These are phyloP conservation scores for Aspergillus ibericus DNA, from an alignment of 2,329 filamentous ascomycete species.

Conservation along the genomic window DNA sequence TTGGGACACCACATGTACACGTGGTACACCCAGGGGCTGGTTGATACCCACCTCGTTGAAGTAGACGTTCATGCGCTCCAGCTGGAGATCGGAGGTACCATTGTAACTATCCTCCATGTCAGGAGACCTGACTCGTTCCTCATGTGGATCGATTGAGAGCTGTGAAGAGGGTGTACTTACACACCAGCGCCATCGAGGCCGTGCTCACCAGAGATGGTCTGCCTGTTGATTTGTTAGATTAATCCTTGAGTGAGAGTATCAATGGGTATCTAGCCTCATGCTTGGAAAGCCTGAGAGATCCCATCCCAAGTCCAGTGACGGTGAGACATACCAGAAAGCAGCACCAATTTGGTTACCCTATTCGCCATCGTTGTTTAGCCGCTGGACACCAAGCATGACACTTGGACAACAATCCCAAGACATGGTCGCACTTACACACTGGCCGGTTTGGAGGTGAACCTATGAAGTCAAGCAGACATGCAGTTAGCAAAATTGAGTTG, in stretches of 20 bases:
- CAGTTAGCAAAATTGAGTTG: constrained; percentile 26
- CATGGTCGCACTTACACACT: constrained; percentile 73
- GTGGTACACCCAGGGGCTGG: neutral
- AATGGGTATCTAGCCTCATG: neutral
- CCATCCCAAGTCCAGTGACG: neutral
- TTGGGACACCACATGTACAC: neutral
- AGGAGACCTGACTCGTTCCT: constrained; percentile 21
- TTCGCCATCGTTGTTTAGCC: constrained; percentile 21
- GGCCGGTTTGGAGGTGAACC: constrained; percentile 99
- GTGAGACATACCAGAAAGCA: constrained; percentile 81
- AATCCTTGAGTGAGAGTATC: neutral
- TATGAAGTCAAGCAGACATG: constrained; percentile 52
- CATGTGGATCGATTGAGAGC: constrained; percentile 4
- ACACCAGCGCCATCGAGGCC: constrained; percentile 96
- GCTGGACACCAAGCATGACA: constrained; percentile 4
- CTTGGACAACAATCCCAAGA: constrained; percentile 3
- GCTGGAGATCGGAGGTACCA: constrained; percentile 96
- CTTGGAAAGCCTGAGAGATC: neutral
- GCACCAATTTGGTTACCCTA: constrained; percentile 99
- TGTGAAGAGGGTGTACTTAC: constrained; percentile 56
- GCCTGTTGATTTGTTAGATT: constrained; percentile 56
- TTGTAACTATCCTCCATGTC: constrained; percentile 69
- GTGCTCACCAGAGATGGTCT: constrained; percentile 85
- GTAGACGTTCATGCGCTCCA: constrained; percentile 99
- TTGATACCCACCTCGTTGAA: constrained; percentile 74